A percentile compares a stretch with the other conserved stretches of the same genome.
Conservation (phyloP, 148 eudicot genomes). For the Chenopodium formosanum region DNA sequence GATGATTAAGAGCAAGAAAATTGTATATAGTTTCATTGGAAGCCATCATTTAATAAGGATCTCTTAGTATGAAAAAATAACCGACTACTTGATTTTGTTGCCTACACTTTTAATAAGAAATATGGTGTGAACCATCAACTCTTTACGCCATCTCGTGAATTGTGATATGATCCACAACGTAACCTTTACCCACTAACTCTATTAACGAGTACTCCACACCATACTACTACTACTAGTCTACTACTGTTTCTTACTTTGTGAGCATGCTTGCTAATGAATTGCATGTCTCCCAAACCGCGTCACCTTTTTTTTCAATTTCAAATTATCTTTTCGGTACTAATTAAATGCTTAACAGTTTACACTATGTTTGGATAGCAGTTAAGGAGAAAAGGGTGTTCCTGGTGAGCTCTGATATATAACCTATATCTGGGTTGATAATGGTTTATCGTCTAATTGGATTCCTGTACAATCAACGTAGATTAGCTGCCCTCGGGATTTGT, state of each 20-base stretch:
- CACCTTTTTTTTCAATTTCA: not conserved
- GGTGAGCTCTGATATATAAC: no score
- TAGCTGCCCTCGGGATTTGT: no score
- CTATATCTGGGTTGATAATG: no score
- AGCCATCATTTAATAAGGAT: no score
- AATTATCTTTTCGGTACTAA: no score
- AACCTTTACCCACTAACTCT: not conserved
- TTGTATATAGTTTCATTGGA: no score
- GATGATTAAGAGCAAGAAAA: not conserved
- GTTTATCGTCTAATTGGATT: no score
- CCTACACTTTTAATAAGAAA: not conserved
- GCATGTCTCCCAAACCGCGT: not conserved
- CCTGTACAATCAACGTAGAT: no score
- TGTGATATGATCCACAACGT: not conserved
- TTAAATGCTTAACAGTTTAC: no score
- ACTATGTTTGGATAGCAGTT: no score
- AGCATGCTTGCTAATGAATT: constrained; percentile 3
- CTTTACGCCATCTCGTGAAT: not conserved
- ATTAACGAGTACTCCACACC: not conserved
- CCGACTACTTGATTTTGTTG: not conserved
- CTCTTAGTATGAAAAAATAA: not conserved
- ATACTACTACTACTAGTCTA: not conserved
- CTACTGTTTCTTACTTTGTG: not conserved
- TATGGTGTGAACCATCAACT: not conserved
- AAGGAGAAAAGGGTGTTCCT: no score